A percentile compares a stretch with the other conserved stretches of the same genome.
Conservation (phyloP, 2,329 filamentous ascomycete species). For the Malbranchea cinnamomea region DNA sequence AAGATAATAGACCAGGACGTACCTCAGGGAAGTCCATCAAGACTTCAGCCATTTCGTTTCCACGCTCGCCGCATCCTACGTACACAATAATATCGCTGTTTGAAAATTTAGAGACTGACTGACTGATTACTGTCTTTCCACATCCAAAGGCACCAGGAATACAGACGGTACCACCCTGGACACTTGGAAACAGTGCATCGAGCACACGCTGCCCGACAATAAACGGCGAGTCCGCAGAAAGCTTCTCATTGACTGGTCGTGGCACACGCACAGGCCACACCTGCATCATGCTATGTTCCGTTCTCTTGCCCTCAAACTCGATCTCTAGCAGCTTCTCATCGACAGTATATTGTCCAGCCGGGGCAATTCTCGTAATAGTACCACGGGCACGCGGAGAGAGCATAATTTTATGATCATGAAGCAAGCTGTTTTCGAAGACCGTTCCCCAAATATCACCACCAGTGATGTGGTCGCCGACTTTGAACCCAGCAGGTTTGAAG, state of each 20-base stretch:
- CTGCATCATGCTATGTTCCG: slow-evolving; percentile 96
- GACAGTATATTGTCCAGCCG: slow-evolving; percentile 86
- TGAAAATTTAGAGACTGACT: slow-evolving; percentile 98
- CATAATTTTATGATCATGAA: slow-evolving; percentile 85
- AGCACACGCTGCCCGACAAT: slow-evolving; percentile 94
- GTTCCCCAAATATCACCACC: slow-evolving; percentile 92
- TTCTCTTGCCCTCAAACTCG: slow-evolving; percentile 93
- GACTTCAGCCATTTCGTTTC: slow-evolving; percentile 99
- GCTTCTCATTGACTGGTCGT: slow-evolving; percentile 80
- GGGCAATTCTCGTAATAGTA: slow-evolving; percentile 78
- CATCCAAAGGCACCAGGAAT: slow-evolving; percentile 98
- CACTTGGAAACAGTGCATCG: slow-evolving; percentile 88
- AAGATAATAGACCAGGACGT: slow-evolving; percentile 8
- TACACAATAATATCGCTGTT: slow-evolving; percentile 99
- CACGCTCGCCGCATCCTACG: slow-evolving; percentile 83
- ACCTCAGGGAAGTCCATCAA: slow-evolving; percentile 97
- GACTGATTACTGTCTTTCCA: slow-evolving; percentile 97
- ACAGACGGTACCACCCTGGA: slow-evolving; percentile 93
- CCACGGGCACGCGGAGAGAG: slow-evolving; percentile 80
- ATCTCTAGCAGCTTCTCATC: slow-evolving; percentile 87
- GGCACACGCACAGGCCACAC: slow-evolving; percentile 95
- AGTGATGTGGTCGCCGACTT: slow-evolving; percentile 93
- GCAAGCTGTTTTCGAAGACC: slow-evolving; percentile 90
- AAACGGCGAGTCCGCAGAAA: slow-evolving; percentile 77
- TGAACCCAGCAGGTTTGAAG: slow-evolving; percentile 68